phyloP scores from a whole-genome alignment of 2,329 filamentous ascomycete species.

The Didymella arachidicola region DNA sequence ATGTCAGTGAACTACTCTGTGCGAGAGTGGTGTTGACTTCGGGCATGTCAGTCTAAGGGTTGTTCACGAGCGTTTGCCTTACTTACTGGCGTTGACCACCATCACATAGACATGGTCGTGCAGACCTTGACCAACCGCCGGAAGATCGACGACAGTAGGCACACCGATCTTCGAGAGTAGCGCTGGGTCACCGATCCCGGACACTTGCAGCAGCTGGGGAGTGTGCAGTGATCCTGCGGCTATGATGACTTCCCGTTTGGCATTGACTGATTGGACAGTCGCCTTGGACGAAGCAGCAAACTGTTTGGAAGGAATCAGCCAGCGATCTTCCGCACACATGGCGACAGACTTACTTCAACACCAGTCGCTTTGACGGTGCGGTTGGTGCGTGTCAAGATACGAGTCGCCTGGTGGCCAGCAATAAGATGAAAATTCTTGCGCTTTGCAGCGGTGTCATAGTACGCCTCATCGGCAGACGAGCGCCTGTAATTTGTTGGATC shows the following conservation, averaged over 20 bases:
- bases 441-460: conserved; percentile 26
- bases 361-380: conserved; percentile 27
- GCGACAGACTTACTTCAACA: conserved; percentile 20
- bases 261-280: conserved; percentile 23
- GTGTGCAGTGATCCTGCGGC: conserved; percentile 39
- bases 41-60: conserved; percentile 1
- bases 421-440: conserved; percentile 35
- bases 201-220: conserved; percentile 39
- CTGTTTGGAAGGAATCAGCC: background rate
- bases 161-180: conserved; percentile 33
- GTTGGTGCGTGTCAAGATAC: conserved; percentile 24
- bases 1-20: conserved; percentile 12
- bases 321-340: background rate
- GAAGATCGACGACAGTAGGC: conserved; percentile 31
- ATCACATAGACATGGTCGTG: conserved; percentile 31
- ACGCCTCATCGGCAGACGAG: conserved; percentile 33
- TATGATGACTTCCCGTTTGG: conserved; percentile 35
- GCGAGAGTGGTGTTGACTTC: conserved; percentile 25
- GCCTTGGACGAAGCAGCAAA: conserved; percentile 29
- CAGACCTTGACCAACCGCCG: conserved; percentile 37
- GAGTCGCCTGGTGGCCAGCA: conserved; percentile 25
- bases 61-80: background rate
- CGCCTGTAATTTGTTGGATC: conserved; percentile 25
- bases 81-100: conserved; percentile 26
- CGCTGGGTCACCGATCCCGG: conserved; percentile 37